Base-by-base conservation (phyloP, 768 basidiomycete genomes). In the Hypholoma fasciculare region DNA sequence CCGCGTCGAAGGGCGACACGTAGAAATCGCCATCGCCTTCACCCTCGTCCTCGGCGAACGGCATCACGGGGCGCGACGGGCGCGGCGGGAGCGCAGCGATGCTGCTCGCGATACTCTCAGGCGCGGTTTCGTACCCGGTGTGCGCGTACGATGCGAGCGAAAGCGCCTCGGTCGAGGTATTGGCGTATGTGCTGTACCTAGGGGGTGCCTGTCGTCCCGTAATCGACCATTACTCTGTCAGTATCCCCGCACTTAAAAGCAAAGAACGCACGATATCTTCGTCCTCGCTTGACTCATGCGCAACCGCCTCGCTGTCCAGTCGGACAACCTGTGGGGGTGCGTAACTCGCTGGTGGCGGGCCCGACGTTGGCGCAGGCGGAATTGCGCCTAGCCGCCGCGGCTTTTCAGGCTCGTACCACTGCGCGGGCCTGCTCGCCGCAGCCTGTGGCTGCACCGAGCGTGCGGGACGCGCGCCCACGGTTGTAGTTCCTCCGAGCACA, bases 401-500 rank as follows among this genome's bases (percentile, higher is more conserved):
- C 56, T 57, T 62, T 23, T 65, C 64, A 13, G 57, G 59, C 54
- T 62, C 64, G 34, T 60, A 60, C 61, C 60, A 62, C 30, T 34
- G 30, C 23, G 58, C 48, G 7, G 43, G 34, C 9, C 53, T 34
- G 1, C 54, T 46, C 11, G 17, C 43, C 11, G 48, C 58, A 19
- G 48, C 36, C n/a, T 42, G 49, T 5, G 56, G 52, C 20, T 47
- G 48, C 8, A 19, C 17, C 26, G 53, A 11, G 7, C 69, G 58
- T 26, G 64, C 52, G 1, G 66, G 66, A 13, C 63, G 60, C n/a
- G 57, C 50, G 30, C 38, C 64, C 73, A 61, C 58, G 72, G 56
- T 43, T 67, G 66, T 34, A 50, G 27, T 58, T 42, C 46, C 58
- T 55, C 52, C 43, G 51, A 39, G 56, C 30, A 46, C 37, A 51